These are phyloP conservation scores for Globisporangium viniferum DNA, from an alignment of 352 stramenopile species.

Conservation along the genomic window DNA sequence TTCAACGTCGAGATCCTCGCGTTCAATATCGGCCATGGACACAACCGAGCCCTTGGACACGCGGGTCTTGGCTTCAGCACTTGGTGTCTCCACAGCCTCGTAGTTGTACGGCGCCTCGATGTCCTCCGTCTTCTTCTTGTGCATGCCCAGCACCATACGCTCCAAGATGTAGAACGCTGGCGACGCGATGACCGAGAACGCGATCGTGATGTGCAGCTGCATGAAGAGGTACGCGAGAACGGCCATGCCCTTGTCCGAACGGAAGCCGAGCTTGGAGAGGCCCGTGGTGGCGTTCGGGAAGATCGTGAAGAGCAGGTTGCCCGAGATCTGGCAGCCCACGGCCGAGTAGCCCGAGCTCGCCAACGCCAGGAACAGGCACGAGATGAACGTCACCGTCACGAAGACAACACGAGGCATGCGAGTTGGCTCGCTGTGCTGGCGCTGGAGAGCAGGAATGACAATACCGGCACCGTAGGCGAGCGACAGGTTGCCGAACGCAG, in stretches of 20 bases:
- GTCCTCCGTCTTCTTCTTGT: slow-evolving; percentile 14
- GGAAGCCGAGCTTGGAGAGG: slow-evolving; percentile 26
- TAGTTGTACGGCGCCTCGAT: not conserved
- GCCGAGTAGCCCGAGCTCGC: slow-evolving; percentile 36
- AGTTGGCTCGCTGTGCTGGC: slow-evolving; percentile 44
- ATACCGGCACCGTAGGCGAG: slow-evolving; percentile 31
- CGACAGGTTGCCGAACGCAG: slow-evolving; percentile 26
- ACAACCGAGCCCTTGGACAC: slow-evolving; percentile 12
- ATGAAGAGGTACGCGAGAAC: slow-evolving; percentile 22
- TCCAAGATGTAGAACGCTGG: slow-evolving; percentile 25
- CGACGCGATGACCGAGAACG: slow-evolving; percentile 22
- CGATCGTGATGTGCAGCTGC: slow-evolving; percentile 29
- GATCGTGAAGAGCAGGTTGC: slow-evolving; percentile 21
- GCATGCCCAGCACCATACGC: slow-evolving; percentile 24
- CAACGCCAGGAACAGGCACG: slow-evolving; percentile 39
- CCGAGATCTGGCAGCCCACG: slow-evolving; percentile 50
- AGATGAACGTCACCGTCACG: slow-evolving; percentile 26
- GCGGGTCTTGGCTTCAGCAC: not conserved
- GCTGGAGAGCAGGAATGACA: slow-evolving; percentile 46
- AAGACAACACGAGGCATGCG: slow-evolving; percentile 42
- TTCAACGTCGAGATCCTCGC: not conserved
- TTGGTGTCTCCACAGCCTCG: too few species aligned
- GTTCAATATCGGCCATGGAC: slow-evolving; percentile 13
- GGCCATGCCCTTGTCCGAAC: slow-evolving; percentile 22
- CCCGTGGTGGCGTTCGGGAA: slow-evolving; percentile 11